A percentile compares a stretch with the other conserved stretches of the same genome.
Conservation (phyloP, 2,329 filamentous ascomycete genomes). For the Clonostachys byssicola region DNA sequence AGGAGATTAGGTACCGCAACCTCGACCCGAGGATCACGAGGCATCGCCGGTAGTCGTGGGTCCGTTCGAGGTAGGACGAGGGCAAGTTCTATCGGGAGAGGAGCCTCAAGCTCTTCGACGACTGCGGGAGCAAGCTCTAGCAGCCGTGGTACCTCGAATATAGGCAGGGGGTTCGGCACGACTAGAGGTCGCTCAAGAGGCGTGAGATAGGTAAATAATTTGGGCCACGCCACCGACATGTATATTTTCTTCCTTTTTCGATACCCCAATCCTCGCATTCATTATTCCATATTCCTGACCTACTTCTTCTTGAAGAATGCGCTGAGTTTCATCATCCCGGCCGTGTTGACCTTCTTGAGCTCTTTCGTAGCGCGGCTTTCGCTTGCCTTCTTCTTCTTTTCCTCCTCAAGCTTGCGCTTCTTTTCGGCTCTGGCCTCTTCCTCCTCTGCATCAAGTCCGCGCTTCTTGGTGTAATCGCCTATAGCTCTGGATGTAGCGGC, state of each 20-base stretch:
- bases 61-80: slow-evolving; percentile 16
- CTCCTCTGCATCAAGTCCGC: slow-evolving; percentile 62
- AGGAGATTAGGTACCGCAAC: slow-evolving; percentile 18
- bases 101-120: slow-evolving; percentile 16
- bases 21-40: slow-evolving; percentile 19
- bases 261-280: slow-evolving; percentile 3
- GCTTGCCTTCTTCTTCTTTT: slow-evolving; percentile 74
- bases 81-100: slow-evolving; percentile 7
- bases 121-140: slow-evolving; percentile 13
- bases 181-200: slow-evolving; percentile 24
- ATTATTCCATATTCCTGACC: slow-evolving; percentile 6
- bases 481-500: slow-evolving; percentile 64
- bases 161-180: slow-evolving; percentile 24
- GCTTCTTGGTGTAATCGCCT: slow-evolving; percentile 69
- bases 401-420: slow-evolving; percentile 81
- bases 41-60: slow-evolving; percentile 18
- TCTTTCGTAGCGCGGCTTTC: slow-evolving; percentile 75
- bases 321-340: slow-evolving; percentile 96
- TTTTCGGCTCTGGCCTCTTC: slow-evolving; percentile 67
- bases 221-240: slow-evolving; percentile 1
- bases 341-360: slow-evolving; percentile 84
- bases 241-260: slow-evolving; percentile 1
- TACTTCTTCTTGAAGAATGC: slow-evolving; percentile 79
- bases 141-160: slow-evolving; percentile 24
- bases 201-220: slow-evolving; percentile 10